Conservation (phyloP, 2,329 filamentous ascomycete genomes). For the Aspergillus luchuensis region DNA sequence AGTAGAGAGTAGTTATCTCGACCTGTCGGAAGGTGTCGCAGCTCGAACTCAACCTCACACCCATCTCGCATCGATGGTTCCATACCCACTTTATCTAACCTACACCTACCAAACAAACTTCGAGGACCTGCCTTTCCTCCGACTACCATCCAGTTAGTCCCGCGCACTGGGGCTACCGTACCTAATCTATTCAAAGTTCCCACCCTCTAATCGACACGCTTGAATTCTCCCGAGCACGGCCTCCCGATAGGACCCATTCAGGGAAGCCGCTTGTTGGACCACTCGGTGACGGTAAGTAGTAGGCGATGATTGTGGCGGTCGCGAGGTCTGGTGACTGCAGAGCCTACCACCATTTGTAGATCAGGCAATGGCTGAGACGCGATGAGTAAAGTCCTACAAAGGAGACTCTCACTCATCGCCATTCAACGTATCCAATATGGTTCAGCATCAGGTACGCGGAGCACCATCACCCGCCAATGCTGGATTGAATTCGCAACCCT, state of each 20-base stretch:
- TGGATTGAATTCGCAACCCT: background rate
- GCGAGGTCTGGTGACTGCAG: background rate
- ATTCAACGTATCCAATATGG: background rate
- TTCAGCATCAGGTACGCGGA: background rate
- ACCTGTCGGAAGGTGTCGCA: too few relatives aligned
- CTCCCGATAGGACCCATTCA: conserved; percentile 5
- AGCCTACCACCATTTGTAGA: background rate
- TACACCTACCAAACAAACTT: background rate
- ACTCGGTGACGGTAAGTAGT: too few relatives aligned
- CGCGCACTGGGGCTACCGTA: background rate
- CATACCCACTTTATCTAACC: background rate
- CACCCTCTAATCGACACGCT: conserved; percentile 20
- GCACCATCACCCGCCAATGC: background rate
- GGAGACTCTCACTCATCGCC: background rate
- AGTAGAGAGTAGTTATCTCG: too few relatives aligned
- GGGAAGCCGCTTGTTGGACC: background rate
- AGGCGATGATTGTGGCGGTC: background rate
- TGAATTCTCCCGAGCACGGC: conserved; percentile 18
- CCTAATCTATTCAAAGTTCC: conserved; percentile 12
- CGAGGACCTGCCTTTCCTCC: background rate
- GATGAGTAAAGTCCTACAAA: background rate
- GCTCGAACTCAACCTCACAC: background rate
- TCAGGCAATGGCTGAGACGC: background rate
- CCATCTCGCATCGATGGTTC: background rate
- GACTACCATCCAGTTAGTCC: background rate